Conservation (phyloP, 371 early-diverging fungal species). For the Zychaea mexicana region DNA sequence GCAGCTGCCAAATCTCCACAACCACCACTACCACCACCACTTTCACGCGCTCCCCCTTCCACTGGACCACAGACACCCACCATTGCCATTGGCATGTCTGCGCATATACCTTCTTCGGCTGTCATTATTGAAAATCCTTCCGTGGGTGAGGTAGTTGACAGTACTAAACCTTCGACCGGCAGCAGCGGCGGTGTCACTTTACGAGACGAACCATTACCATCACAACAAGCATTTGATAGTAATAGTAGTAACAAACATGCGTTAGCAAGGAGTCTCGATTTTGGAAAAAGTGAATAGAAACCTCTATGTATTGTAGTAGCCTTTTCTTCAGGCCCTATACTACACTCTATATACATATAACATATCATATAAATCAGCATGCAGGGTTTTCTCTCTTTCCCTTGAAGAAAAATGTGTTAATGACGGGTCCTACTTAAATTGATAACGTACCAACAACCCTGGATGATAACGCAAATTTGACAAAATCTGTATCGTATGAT, state of each 20-base stretch:
- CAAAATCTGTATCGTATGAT: background rate
- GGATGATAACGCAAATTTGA: background rate
- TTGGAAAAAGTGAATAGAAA: conserved; percentile 1
- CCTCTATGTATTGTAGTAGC: too few species aligned
- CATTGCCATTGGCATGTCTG: conserved; percentile 13
- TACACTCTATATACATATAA: too few species aligned
- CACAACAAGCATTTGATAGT: too few species aligned
- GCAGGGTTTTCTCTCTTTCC: background rate
- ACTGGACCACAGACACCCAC: conserved; percentile 21
- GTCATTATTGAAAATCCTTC: background rate
- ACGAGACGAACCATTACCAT: too few species aligned
- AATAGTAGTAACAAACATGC: background rate
- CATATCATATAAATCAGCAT: too few species aligned
- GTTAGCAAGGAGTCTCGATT: background rate
- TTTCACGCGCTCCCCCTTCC: background rate
- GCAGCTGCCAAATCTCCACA: background rate
- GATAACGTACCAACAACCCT: too few species aligned
- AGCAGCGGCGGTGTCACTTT: too few species aligned
- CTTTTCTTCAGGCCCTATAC: too few species aligned
- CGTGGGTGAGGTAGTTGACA: background rate
- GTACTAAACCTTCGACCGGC: background rate
- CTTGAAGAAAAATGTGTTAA: background rate
- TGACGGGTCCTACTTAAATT: too few species aligned
- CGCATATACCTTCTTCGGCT: conserved; percentile 13
- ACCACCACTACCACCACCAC: background rate